Evolutionary conservation across 768 basidiomycete species (phyloP), one percentile per base, ranked within the genome.

Genomic region (Russula abietina): DNA sequence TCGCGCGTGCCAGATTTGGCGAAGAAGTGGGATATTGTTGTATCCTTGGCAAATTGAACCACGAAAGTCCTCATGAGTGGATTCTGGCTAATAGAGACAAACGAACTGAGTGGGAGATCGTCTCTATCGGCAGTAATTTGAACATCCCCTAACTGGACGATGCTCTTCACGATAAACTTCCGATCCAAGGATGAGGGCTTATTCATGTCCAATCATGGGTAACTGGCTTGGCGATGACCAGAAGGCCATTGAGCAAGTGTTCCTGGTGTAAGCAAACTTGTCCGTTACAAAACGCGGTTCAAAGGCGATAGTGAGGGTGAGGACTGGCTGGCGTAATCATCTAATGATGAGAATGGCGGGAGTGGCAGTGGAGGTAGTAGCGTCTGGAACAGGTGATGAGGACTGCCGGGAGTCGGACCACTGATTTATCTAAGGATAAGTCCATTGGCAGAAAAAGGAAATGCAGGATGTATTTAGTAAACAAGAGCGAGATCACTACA

Each of bases 171-270:
- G 55, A 91, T 76, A 71, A 91, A 96, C 71, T 85, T 86, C 70
- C 87, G 81, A 68, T 94, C 93, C 22, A 79, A 73, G 2, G 78
- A 76, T 59, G 79, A 75, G 26, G 83, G 83, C 60, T 84, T 83
- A 60, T 80, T 75, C 17, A 76, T 71, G 69, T 88, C 87, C 52
- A 84, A 74, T 89, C 86, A 41, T 83, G 81, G 58, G 85, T 77
- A 62, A 94, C 79, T 14, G 94, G 94, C 73, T 98, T 98, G 45
- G 95, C 88, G 67, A 98, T 84, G 73, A 98, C 82, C 59, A 98
- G 83, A 57, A 98, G 83, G 73, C 98, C 97, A 73, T 79, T 93
- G 81, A 99, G 98, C n/a, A 98, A 81, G 78, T 26, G 79, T 72
- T 14, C 83, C 83, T 70, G 82, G 62, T 7, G 83, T 60, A 70